phyloP scores from a whole-genome alignment of 192 early-diverging fungal species.

The Coemansia sp. region DNA sequence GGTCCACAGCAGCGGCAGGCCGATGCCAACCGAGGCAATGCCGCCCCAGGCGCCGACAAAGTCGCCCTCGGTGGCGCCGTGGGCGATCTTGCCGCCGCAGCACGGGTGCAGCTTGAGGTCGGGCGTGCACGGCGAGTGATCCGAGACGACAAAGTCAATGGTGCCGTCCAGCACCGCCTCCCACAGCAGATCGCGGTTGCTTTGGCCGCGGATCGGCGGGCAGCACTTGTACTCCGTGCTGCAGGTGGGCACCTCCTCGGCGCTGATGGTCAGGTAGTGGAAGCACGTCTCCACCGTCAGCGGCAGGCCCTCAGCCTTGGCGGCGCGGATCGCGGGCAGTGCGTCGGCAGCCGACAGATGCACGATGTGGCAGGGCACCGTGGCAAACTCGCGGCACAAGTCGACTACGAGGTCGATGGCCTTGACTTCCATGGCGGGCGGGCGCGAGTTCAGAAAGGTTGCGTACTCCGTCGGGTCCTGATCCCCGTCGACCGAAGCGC shows the following conservation, averaged over 20 bases:
- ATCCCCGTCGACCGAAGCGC: slow-evolving; percentile 33
- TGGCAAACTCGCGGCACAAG: slow-evolving; percentile 66
- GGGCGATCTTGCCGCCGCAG: slow-evolving; percentile 28
- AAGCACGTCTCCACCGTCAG: slow-evolving; percentile 84
- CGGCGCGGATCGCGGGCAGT: slow-evolving; percentile 67
- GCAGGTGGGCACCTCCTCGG: slow-evolving; percentile 66
- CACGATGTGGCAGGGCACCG: slow-evolving; percentile 77
- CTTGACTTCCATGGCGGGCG: slow-evolving; percentile 67
- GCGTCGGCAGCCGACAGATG: slow-evolving; percentile 79
- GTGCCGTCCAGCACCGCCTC: slow-evolving; percentile 71
- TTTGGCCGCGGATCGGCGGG: slow-evolving; percentile 73
- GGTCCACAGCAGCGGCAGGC: slow-evolving; percentile 77
- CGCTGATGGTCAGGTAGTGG: slow-evolving; percentile 72
- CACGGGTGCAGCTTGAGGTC: slow-evolving; percentile 66
- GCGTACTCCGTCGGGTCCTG: slow-evolving; percentile 59
- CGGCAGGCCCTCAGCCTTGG: slow-evolving; percentile 66
- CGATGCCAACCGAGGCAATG: slow-evolving; percentile 77
- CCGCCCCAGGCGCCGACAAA: slow-evolving; percentile 83
- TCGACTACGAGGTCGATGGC: slow-evolving; percentile 74
- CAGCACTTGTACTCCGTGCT: slow-evolving; percentile 86
- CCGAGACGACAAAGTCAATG: slow-evolving; percentile 81
- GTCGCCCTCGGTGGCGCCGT: slow-evolving; percentile 62
- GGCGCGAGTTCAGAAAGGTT: slow-evolving; percentile 71
- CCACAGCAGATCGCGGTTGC: slow-evolving; percentile 72
- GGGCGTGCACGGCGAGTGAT: slow-evolving; percentile 80